Percentiles rank a stretch among this genome's conserved stretches.
These are phyloP conservation scores for Codiaeum variegatum DNA, from an alignment of 441 rosid species.

Conservation along the genomic window DNA sequence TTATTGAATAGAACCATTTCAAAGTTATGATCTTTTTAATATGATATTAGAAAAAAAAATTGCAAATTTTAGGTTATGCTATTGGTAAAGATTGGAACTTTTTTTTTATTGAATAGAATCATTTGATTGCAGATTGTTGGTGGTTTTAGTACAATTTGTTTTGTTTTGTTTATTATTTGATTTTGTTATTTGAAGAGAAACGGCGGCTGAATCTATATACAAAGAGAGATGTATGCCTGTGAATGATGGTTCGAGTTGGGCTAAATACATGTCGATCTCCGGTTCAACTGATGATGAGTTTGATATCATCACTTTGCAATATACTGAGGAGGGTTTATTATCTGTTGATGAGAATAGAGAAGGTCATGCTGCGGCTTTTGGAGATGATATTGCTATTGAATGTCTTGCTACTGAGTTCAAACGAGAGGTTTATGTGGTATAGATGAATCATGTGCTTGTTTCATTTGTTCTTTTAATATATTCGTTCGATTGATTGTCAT, in stretches of 20 bases:
- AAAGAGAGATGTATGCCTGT: conserved; percentile 79
- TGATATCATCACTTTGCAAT: conserved; percentile 81
- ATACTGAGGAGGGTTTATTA: conserved; percentile 85
- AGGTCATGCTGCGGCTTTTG: conserved; percentile 90
- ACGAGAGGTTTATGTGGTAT: conserved; percentile 84
- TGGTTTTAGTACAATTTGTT: conserved; percentile 5
- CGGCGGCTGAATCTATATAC: conserved; percentile 81
- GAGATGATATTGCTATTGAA: conserved; percentile 92
- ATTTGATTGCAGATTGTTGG: conserved; percentile 15
- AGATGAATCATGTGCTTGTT: conserved; percentile 6
- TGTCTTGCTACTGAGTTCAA: conserved; percentile 93
- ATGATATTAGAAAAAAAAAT: not conserved
- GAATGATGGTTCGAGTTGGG: conserved; percentile 78
- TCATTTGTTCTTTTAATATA: not conserved
- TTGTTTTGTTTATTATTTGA: conserved; percentile 7
- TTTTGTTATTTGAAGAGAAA: conserved; percentile 53
- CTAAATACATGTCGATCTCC: conserved; percentile 85
- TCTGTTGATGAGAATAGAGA: conserved; percentile 78
- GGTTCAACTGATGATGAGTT: conserved; percentile 86
- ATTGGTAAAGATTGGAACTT: not conserved
- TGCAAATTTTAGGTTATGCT: not conserved
- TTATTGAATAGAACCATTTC: too few relatives aligned
- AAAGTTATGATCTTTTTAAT: not conserved
- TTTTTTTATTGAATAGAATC: not conserved
- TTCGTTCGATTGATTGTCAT: too few relatives aligned